Evolutionary conservation across 2,329 filamentous ascomycete species (phyloP), one percentile per base, ranked within the genome.

Genomic region (Endoconidiophora polonica): DNA sequence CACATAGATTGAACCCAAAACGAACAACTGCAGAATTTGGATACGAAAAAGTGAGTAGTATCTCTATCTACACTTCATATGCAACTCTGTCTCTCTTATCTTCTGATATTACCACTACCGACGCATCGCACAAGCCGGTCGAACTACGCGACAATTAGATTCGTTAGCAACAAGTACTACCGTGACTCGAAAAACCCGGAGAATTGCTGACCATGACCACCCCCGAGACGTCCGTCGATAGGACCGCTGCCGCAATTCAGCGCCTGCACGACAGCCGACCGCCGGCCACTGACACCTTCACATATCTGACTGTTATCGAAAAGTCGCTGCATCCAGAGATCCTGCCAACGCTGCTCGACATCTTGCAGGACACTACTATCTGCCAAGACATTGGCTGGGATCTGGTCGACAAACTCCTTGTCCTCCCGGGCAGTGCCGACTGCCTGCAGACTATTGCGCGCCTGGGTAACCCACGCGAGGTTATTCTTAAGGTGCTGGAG

Each of bases 331-430:
- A 73, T 4, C 71, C 76, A 16, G 77, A 80, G 53, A 71, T 81
- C 54, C 67, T 90, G 41, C 79, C 82, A 1, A 66, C 74, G 3
- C 69, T 90, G 43, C 74, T 86, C 57, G 71, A 80, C 20, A 76
- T 84, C 36, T 69, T 86, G 16, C 76, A 83, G 61, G 77, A 85
- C 68, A 68, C 71, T 7, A 69, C 74, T 52, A 68, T 88, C 51
- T 85, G 83, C 2, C 75, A 74, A 54, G 81, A 86, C 51, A 87
- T 90, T 58, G 85, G 85, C 46, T 91, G 85, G 85, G 85, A 91
- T 61, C 67, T 90, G 47, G 80, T 91, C 20, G 80, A 83, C 59
- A 76, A 86, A 59, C 72, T 91, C 3, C 70, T 87, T 22, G 71
- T 76, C 36, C 65, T 86, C 4, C 71, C 82, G 1, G 77, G 73